Evolutionary conservation across 2,329 filamentous ascomycete genomes (phyloP), one percentile per base, ranked within the genome.

Genomic region (Emericellopsis cladophorae): DNA sequence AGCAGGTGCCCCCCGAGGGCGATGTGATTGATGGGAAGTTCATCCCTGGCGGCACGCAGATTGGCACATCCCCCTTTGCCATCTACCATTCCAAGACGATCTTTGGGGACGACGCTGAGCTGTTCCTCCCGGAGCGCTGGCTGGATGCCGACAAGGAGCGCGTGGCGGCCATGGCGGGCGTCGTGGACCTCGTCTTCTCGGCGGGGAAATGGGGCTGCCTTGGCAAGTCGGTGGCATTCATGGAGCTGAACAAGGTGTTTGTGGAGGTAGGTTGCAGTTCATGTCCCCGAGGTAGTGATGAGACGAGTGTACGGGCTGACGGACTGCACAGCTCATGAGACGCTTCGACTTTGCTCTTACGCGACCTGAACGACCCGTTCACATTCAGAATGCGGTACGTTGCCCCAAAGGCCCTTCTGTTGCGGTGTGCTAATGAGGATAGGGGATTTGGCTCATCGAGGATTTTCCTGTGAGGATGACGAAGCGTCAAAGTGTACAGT

Each of bases 61-160:
- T 75, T 7, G 67, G 62, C 29, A 59, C 60, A 41, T 64, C 59
- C 38, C 54, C 63, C 3, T 64, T 64, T 45, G 60, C 57, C 4
- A 50, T 68, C 15, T 60, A 65, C 41, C 55, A 57, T 26, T 53
- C 59, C 37, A 57, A 61, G 42, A 45, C 45, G 14, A 48, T 61
- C 21, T 62, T 59, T 40, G 64, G 66, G 8, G 43, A 50, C 1
- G 64, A 69, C 43, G 60, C 62, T 3, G 52, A 60, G 29, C 42
- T 60, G 1, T 74, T 66, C 48, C 55, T 61, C 18, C 72, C 71
- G 1, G 68, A 69, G 39, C 58, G 71, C 35, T 74, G 69, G 67
- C 47, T 74, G 4, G 56, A 66, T 42, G 57, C 52, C 10, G 48
- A 51, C 2, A 52, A 54, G 2, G 55, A 57, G 33, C 49, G 56